These are phyloP conservation scores for Inonotus obliquus DNA, from an alignment of 1,284 basidiomycete genomes.

Conservation along the genomic window DNA sequence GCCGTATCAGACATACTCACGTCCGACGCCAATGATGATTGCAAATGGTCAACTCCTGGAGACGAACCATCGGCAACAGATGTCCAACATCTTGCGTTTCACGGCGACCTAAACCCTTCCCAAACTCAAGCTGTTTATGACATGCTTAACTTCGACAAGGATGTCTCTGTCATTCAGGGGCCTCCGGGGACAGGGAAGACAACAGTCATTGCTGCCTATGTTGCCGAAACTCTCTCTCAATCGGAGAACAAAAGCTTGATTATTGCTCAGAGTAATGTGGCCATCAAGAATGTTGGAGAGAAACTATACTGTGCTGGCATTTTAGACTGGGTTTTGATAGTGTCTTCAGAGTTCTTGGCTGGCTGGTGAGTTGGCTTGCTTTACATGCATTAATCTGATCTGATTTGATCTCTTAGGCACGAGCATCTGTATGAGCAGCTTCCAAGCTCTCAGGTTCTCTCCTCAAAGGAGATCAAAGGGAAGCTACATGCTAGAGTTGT, in stretches of 20 bases:
- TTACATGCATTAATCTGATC: not conserved
- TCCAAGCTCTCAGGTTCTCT: not conserved
- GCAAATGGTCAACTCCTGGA: not conserved
- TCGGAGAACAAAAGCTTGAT: conserved; percentile 56
- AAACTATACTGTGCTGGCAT: conserved; percentile 36
- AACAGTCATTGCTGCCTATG: conserved; percentile 59
- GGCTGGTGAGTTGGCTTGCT: conserved; percentile 48
- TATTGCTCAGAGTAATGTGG: conserved; percentile 63
- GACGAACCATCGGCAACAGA: not conserved
- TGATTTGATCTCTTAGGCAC: conserved; percentile 46
- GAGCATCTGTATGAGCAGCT: conserved; percentile 56
- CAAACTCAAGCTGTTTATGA: conserved; percentile 47
- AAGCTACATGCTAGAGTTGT: conserved; percentile 46
- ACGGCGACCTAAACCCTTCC: conserved; percentile 41
- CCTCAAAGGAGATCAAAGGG: conserved; percentile 23
- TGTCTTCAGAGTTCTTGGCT: conserved; percentile 52
- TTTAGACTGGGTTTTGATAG: conserved; percentile 45
- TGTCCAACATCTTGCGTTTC: not conserved
- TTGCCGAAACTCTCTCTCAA: conserved; percentile 36
- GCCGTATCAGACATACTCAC: not conserved
- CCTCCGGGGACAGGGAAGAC: conserved; percentile 59
- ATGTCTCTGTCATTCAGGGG: conserved; percentile 30
- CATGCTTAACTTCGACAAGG: conserved; percentile 36
- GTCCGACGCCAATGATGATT: not conserved
- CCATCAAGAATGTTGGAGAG: conserved; percentile 51